Percentiles rank a stretch among this genome's conserved stretches.
These are phyloP conservation scores for Clonostachys sp. DNA, from an alignment of 2,329 filamentous ascomycete species.

Conservation along the genomic window DNA sequence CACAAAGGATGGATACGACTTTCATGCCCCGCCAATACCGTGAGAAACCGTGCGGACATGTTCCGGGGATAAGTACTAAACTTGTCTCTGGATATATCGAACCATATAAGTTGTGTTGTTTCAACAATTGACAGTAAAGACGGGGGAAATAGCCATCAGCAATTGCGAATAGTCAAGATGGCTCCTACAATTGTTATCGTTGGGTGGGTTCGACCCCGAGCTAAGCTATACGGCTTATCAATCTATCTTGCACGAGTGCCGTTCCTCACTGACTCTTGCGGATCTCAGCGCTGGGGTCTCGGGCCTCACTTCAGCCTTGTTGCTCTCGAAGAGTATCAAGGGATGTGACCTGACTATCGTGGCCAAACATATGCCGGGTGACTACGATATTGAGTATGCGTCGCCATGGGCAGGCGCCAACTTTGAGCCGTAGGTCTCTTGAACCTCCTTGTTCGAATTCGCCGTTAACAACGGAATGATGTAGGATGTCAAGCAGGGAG, in stretches of 20 bases:
- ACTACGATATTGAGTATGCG: slow-evolving; percentile 87
- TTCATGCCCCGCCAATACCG: no score
- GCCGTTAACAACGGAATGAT: not conserved
- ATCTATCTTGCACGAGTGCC: not conserved
- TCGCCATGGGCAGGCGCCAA: slow-evolving; percentile 89
- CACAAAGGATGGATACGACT: no score
- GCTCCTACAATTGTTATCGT: slow-evolving; percentile 2
- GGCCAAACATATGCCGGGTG: slow-evolving; percentile 88
- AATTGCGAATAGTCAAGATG: not conserved
- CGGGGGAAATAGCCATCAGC: no score
- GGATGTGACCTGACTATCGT: slow-evolving; percentile 48
- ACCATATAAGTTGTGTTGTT: no score
- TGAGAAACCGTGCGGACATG: no score
- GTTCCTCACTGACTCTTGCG: not conserved
- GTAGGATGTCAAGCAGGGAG: slow-evolving; percentile 35
- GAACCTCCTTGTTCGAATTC: not conserved
- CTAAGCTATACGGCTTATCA: no score
- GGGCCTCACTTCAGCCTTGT: slow-evolving; percentile 44
- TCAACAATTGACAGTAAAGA: no score
- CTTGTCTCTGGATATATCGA: no score
- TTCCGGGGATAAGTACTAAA: no score
- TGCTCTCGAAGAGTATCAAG: slow-evolving; percentile 43
- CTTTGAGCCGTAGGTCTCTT: slow-evolving; percentile 58
- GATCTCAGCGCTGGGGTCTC: slow-evolving; percentile 38
- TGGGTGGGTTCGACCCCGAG: not conserved